Evolutionary conservation across 306 rosid species (phyloP).

Genomic region (Vachellia pachyceras): DNA sequence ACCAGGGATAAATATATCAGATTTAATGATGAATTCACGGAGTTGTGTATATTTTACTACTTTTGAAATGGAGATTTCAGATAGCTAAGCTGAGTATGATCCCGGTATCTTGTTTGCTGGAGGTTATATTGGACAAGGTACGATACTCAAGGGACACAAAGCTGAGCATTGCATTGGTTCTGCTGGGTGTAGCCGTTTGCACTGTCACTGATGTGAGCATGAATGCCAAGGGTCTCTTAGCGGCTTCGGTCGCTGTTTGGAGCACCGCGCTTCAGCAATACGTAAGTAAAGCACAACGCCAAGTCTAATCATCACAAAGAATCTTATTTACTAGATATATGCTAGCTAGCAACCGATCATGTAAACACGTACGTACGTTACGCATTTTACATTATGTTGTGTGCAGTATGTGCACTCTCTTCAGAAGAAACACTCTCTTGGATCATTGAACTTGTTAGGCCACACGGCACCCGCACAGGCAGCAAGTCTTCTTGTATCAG

Average conservation of each 20-base stretch:
- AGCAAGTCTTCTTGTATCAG: slow-evolving; percentile 47
- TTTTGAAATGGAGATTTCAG: slow-evolving; percentile 49
- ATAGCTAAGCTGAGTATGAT: slow-evolving; percentile 90
- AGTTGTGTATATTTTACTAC: background rate
- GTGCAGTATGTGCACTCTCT: slow-evolving; percentile 78
- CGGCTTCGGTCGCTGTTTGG: slow-evolving; percentile 83
- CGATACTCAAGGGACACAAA: slow-evolving; percentile 81
- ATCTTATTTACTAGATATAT: slow-evolving; percentile 20
- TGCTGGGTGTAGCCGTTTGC: slow-evolving; percentile 87
- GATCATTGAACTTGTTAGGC: slow-evolving; percentile 78
- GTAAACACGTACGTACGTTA: background rate
- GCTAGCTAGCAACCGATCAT: background rate
- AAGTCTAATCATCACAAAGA: slow-evolving; percentile 13
- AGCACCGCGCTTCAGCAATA: slow-evolving; percentile 80
- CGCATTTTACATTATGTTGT: slow-evolving; percentile 29
- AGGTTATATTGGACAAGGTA: slow-evolving; percentile 70
- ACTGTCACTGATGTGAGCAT: slow-evolving; percentile 86
- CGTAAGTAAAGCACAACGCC: slow-evolving; percentile 51
- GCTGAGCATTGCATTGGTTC: slow-evolving; percentile 71
- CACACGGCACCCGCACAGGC: slow-evolving; percentile 87
- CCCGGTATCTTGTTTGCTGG: slow-evolving; percentile 81
- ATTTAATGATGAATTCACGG: background rate
- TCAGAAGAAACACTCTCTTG: slow-evolving; percentile 77
- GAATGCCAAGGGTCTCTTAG: slow-evolving; percentile 72
- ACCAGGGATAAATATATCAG: too few relatives aligned